A percentile compares a stretch with the other conserved stretches of the same genome.
Evolutionary conservation across 192 early-diverging fungal species (phyloP).

Genomic region (Linnemannia elongata): DNA sequence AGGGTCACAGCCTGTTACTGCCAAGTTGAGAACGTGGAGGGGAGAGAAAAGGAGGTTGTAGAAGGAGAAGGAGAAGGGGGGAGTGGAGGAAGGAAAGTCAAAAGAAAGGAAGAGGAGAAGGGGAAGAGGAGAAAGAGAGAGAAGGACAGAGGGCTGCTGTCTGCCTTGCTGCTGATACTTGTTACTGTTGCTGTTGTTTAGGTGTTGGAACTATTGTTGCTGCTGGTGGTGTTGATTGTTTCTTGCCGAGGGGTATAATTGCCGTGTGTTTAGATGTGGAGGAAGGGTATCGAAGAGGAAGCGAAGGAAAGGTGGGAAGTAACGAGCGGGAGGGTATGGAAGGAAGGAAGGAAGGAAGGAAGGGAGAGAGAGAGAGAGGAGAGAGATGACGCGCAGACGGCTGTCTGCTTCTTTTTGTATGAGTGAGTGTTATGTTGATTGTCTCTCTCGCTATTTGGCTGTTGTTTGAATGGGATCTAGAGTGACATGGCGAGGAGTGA

Average conservation of each 20-base stretch:
- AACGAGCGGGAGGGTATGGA: background rate
- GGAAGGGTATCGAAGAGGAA: background rate
- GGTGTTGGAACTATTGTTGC: background rate
- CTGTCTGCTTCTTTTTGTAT: no score
- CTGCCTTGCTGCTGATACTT: background rate
- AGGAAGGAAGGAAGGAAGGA: no score
- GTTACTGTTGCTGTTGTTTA: constrained; percentile 13
- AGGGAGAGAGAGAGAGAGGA: no score
- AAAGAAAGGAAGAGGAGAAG: background rate
- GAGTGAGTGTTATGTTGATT: background rate
- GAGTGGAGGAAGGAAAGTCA: background rate
- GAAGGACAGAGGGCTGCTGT: no score
- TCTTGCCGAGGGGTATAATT: background rate
- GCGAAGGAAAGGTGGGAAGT: no score
- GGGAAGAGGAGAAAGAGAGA: background rate
- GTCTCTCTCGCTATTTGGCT: no score
- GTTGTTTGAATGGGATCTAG: no score
- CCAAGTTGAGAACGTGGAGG: background rate
- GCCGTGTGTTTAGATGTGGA: background rate
- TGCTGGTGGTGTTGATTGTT: background rate
- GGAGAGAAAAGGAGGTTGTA: background rate
- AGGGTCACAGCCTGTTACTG: background rate
- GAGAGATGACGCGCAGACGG: no score
- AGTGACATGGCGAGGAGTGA: no score
- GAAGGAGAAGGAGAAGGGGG: background rate